Evolutionary conservation across 345 rosid species (phyloP).

Genomic region (Boechera stricta): DNA sequence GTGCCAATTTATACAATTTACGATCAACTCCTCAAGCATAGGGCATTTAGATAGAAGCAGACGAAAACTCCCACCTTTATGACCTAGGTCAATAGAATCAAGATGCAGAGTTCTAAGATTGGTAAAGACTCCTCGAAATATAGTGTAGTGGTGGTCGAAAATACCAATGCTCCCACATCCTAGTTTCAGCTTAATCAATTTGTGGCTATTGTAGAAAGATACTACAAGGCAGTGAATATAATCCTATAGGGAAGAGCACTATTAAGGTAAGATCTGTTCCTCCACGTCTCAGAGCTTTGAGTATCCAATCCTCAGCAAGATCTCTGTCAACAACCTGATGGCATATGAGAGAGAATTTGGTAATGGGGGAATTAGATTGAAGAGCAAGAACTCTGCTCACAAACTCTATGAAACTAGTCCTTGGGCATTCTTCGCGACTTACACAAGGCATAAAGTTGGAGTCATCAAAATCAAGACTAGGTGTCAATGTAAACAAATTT

Average conservation of each 20-base stretch:
- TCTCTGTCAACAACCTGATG: background rate
- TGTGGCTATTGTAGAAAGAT: background rate
- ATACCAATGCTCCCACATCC: background rate
- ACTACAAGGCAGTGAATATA: background rate
- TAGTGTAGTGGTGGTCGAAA: too few relatives aligned
- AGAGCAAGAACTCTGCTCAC: conserved; percentile 4
- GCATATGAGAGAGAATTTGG: conserved; percentile 18
- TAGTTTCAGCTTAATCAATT: conserved; percentile 15
- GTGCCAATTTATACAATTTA: background rate
- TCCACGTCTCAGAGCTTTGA: conserved; percentile 23
- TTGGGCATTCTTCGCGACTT: background rate
- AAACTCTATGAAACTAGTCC: conserved; percentile 21
- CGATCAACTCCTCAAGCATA: conserved; percentile 29
- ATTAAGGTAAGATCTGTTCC: conserved; percentile 6
- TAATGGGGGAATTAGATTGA: conserved; percentile 5
- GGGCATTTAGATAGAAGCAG: conserved; percentile 10
- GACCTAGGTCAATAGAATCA: background rate
- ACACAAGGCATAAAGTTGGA: conserved; percentile 4
- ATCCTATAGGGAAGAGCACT: background rate
- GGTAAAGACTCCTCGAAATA: background rate
- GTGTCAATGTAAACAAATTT: background rate
- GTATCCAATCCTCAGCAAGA: background rate
- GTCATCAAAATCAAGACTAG: conserved; percentile 18
- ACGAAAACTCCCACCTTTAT: background rate
- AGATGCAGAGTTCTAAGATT: conserved; percentile 28